Evolutionary conservation across 352 stramenopile genomes (phyloP).

Genomic region (Thalassiosira tumida): DNA sequence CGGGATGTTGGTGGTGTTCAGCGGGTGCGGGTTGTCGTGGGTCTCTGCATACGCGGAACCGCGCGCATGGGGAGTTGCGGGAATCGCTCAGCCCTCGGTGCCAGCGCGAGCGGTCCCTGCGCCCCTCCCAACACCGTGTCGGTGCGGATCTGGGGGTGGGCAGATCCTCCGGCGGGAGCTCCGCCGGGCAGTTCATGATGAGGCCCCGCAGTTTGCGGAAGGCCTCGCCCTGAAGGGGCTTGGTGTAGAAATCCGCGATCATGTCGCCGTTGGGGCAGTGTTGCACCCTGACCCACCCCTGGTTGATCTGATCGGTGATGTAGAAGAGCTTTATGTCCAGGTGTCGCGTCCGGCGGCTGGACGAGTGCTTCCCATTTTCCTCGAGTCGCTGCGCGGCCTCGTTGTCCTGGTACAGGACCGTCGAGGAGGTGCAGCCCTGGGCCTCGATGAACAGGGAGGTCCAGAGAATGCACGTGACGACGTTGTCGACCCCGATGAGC

Average conservation of each 20-base stretch:
- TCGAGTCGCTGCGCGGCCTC: neutral
- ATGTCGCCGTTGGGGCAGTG: neutral
- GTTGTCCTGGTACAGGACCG: neutral
- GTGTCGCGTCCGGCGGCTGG: neutral
- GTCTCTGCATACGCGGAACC: slow-evolving; percentile 79
- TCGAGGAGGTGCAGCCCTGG: neutral
- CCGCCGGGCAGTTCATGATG: neutral
- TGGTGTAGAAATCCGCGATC: neutral
- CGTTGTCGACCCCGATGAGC: neutral
- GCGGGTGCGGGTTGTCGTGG: too few relatives aligned
- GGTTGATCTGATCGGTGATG: neutral
- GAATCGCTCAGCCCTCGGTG: too few relatives aligned
- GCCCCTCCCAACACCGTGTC: too few relatives aligned
- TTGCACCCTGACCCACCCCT: neutral
- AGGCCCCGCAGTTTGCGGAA: neutral
- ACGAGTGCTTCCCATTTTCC: neutral
- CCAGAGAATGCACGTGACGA: neutral
- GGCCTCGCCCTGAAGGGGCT: neutral
- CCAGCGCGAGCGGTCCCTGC: too few relatives aligned
- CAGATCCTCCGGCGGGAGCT: neutral
- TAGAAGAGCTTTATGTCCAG: neutral
- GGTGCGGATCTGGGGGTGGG: too few relatives aligned
- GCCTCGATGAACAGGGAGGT: neutral
- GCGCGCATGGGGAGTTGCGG: too few relatives aligned
- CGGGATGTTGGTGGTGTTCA: too few relatives aligned